Base-by-base conservation (phyloP, 345 rosid genomes). In the Clarkia xantiana region DNA sequence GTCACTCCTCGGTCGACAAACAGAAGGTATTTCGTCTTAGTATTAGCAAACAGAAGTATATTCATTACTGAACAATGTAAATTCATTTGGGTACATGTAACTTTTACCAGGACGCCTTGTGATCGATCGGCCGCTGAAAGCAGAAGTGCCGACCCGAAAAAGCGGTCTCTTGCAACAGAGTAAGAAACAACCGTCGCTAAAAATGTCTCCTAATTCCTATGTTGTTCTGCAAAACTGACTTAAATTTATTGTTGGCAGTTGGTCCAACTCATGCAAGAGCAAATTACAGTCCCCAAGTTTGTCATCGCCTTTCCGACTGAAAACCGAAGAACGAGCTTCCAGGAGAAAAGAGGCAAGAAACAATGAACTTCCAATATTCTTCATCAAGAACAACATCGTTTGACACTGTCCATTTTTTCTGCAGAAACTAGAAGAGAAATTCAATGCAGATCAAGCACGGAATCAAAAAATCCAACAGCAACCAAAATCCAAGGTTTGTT, bases 381-480 rank as follows among this genome's bases (percentile, higher is more conserved):
- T 1, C 11, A 23, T 14, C 18, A 29, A 13, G 10, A 5, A 20
- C 39, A 49, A 23, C 17, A 22, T 29, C 8, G 36, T 12, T 51
- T 51, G 14, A 17, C 54, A 18, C 20, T 12, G 12, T 8, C 44
- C 5, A 43, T 19, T 40, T 18, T 14, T 18, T 16, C 49, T 59
- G 52, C 74, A 86, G 96, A 90, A 76, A 72, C 94, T 90, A 29
- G 95, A 83, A 69, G 97, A 81, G 72, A 90, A 77, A 68, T 90
- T 86, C 69, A 83, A 86, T 63, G 74, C 65, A 10, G 58, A 66
- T 45, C 79, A 78, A 54, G 25, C 55, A 49, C 60, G 76, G 58
- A 71, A 5, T 29, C 36, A 29, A 29, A 29, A 73, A 34, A 51
- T 61, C 45, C 80, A 77, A 63, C 61, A 61, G 50, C 87, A 77